Base-by-base conservation (phyloP, 2,329 filamentous ascomycete species). In the Beauveria australis region DNA sequence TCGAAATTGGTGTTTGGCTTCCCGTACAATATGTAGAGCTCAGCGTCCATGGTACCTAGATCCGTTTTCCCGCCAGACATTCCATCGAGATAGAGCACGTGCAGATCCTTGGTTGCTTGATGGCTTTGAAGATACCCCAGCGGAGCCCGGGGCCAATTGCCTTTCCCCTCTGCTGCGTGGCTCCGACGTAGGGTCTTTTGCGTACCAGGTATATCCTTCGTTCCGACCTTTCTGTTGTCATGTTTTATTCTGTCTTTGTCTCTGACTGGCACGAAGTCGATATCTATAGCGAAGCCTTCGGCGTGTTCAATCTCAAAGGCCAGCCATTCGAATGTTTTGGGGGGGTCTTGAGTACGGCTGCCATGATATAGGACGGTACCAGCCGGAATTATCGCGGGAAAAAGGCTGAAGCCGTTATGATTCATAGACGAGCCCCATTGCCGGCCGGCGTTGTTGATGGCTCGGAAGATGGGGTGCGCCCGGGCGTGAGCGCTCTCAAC, bases 241-340 rank as follows among this genome's bases (percentile, higher is more conserved):
- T 3, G 4, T 12, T 51, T n/a, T 10, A 10, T 18, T 5, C 33
- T 37, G 33, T 41, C 30, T 10, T 22, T 5, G 46, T 5, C 43
- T 8, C n/a, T 22, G 5, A 41, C 5, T 43, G 60, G 61, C 18
- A 24, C 26, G 51, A 8, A 62, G 53, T 22, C 61, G 47, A 22
- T 30, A 18, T 18, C 30, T 43, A 30, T 44, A 1, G 87, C 85
- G 72, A 92, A 91, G 3, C 77, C 69, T 64, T 88, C 77, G 0
- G 88, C 86, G 71, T 92, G 89, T 66, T 92, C 88, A 3, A 87
- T 80, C 69, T 92, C 89, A 67, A 91, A 92, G 0, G 89, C 89
- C 1, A 92, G 76, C 88, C 89, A 91, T 66, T 91, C 85, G 3
- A 78, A 80, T 0, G 78, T 80, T 2, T 72, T 70, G 0, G 89